Evolutionary conservation across 768 basidiomycete species (phyloP).

Genomic region (Trametes gibbosa): DNA sequence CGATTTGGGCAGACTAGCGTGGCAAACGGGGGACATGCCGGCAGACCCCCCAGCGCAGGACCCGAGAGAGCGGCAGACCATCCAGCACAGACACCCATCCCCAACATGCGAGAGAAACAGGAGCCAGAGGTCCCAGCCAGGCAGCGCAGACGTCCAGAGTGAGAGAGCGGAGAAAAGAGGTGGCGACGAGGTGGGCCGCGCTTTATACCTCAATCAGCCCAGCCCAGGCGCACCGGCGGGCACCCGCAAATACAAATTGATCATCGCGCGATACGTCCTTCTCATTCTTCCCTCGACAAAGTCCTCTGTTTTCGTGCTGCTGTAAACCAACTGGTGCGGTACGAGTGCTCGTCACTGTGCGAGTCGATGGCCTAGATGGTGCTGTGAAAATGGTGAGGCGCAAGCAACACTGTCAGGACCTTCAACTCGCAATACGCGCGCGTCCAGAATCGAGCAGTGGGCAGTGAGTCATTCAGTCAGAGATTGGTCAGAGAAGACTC

Average conservation of each 20-base stretch:
- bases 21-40: not conserved
- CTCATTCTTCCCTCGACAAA: not conserved
- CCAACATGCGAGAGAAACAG: not conserved
- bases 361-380: no score
- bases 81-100: no score
- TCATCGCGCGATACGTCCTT: slow-evolving; percentile 8
- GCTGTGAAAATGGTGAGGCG: no score
- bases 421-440: no score
- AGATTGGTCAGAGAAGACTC: no score
- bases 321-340: no score
- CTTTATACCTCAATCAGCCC: slow-evolving; percentile 5
- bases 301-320: no score
- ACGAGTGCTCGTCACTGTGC: not conserved
- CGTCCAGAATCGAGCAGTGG: no score
- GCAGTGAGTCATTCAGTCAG: no score
- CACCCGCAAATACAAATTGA: slow-evolving; percentile 12
- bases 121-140: not conserved
- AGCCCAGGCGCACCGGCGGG: not conserved
- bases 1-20: slow-evolving; percentile 1
- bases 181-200: not conserved
- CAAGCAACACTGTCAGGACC: no score
- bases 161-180: not conserved
- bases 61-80: not conserved
- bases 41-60: not conserved
- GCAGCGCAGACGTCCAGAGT: not conserved